Percentiles rank a stretch among this genome's conserved stretches.
Conservation (phyloP, 2,329 filamentous ascomycete genomes). For the Paecilomyces niveus region DNA sequence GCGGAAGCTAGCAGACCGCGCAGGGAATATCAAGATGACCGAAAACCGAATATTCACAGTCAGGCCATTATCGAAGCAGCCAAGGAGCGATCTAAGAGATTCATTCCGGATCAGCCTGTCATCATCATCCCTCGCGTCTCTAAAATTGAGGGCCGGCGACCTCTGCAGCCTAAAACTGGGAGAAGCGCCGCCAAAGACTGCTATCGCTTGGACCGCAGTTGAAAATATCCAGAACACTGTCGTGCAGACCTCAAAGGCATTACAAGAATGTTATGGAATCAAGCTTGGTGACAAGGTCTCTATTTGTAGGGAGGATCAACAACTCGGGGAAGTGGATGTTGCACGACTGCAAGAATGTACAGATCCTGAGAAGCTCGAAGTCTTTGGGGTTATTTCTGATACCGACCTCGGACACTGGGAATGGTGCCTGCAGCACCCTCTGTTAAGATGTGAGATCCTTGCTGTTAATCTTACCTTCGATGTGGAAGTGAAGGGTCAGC, state of each 20-base stretch:
- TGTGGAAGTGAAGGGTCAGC: conserved; percentile 48
- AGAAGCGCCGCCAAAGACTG: conserved; percentile 42
- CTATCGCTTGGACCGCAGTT: conserved; percentile 56
- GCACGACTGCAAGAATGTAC: conserved; percentile 57
- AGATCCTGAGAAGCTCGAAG: conserved; percentile 29
- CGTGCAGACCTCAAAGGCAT: conserved; percentile 64
- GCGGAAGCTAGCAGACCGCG: not conserved
- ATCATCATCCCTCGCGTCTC: conserved; percentile 47
- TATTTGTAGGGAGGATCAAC: conserved; percentile 47
- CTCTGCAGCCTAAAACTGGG: conserved; percentile 38
- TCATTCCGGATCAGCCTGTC: conserved; percentile 55
- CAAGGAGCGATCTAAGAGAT: conserved; percentile 45
- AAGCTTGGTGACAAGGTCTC: conserved; percentile 64
- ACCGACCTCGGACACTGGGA: conserved; percentile 40
- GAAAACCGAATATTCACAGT: conserved; percentile 43
- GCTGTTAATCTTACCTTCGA: conserved; percentile 66
- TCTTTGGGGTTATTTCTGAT: conserved; percentile 25
- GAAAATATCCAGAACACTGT: conserved; percentile 61
- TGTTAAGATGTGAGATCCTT: conserved; percentile 57
- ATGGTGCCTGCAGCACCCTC: conserved; percentile 39
- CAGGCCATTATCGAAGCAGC: conserved; percentile 46
- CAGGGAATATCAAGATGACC: conserved; percentile 20
- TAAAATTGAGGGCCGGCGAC: conserved; percentile 53
- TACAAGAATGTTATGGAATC: conserved; percentile 66
- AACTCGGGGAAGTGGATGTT: conserved; percentile 49